These are phyloP conservation scores for Castanopsis chinensis DNA, from an alignment of 306 rosid genomes.

Conservation along the genomic window DNA sequence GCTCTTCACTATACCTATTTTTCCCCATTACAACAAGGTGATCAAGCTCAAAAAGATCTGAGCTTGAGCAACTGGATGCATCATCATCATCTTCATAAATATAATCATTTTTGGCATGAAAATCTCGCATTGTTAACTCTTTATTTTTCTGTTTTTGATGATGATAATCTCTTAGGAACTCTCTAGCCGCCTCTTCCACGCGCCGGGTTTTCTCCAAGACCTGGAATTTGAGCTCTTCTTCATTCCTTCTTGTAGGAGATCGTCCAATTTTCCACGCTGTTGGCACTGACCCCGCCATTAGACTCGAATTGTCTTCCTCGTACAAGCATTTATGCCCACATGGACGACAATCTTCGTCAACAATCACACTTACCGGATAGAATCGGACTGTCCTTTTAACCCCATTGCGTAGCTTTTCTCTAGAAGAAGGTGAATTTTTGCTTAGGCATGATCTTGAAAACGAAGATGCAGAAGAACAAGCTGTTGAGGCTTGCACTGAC, in stretches of 20 bases:
- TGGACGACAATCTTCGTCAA: slow-evolving; percentile 60
- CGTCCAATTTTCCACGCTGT: slow-evolving; percentile 65
- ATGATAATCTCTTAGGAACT: slow-evolving; percentile 47
- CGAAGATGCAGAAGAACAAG: slow-evolving; percentile 81
- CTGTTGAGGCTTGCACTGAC: slow-evolving; percentile 40
- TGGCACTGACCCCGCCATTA: slow-evolving; percentile 43
- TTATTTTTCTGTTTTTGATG: slow-evolving; percentile 45
- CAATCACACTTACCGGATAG: slow-evolving; percentile 74
- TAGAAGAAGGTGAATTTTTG: slow-evolving; percentile 55
- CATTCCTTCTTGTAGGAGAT: slow-evolving; percentile 27
- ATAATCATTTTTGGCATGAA: not conserved
- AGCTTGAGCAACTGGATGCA: slow-evolving; percentile 75
- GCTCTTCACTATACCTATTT: slow-evolving; percentile 60
- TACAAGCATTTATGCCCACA: slow-evolving; percentile 62
- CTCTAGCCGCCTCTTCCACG: slow-evolving; percentile 48
- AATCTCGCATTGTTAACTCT: slow-evolving; percentile 36
- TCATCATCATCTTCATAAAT: slow-evolving; percentile 46
- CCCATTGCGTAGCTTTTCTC: slow-evolving; percentile 45
- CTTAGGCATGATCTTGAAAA: slow-evolving; percentile 80
- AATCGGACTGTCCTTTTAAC: slow-evolving; percentile 71
- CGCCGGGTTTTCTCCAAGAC: slow-evolving; percentile 32
- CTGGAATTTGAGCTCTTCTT: slow-evolving; percentile 25
- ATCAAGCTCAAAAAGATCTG: slow-evolving; percentile 95
- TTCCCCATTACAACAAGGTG: slow-evolving; percentile 47
- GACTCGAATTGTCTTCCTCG: slow-evolving; percentile 30